Conservation (phyloP, 2,329 filamentous ascomycete genomes). For the Venturia asperata region DNA sequence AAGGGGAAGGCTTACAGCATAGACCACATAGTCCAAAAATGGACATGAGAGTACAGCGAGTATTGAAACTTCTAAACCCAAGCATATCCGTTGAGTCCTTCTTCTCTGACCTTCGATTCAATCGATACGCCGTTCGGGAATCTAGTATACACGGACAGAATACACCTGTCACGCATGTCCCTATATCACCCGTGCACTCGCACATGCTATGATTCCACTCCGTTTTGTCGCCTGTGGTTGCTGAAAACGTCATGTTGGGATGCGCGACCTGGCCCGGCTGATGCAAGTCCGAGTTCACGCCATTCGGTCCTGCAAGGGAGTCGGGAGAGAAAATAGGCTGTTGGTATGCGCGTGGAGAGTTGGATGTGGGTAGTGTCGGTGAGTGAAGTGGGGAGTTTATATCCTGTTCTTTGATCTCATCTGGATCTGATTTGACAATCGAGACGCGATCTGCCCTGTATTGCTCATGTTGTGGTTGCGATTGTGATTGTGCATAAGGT, state of each 20-base stretch:
- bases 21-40: conserved; percentile 30
- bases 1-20: conserved; percentile 25
- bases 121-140: conserved; percentile 38
- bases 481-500: neutral
- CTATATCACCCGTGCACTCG: conserved; percentile 30
- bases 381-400: neutral
- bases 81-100: conserved; percentile 38
- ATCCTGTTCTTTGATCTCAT: conserved; percentile 1
- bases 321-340: conserved; percentile 33
- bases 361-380: neutral
- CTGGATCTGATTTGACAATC: conserved; percentile 1
- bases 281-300: conserved; percentile 30
- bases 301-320: conserved; percentile 34
- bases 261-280: conserved; percentile 38
- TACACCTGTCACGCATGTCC: conserved; percentile 34
- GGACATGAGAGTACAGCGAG: conserved; percentile 34
- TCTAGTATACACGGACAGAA: conserved; percentile 40
- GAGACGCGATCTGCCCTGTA: neutral
- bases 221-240: conserved; percentile 19
- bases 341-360: neutral
- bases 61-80: conserved; percentile 32
- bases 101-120: conserved; percentile 32
- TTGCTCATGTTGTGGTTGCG: neutral
- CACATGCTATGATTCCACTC: conserved; percentile 32
- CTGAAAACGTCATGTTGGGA: conserved; percentile 32